Evolutionary conservation across 257 asterid species (phyloP).

Genomic region (Paulownia fortunei): DNA sequence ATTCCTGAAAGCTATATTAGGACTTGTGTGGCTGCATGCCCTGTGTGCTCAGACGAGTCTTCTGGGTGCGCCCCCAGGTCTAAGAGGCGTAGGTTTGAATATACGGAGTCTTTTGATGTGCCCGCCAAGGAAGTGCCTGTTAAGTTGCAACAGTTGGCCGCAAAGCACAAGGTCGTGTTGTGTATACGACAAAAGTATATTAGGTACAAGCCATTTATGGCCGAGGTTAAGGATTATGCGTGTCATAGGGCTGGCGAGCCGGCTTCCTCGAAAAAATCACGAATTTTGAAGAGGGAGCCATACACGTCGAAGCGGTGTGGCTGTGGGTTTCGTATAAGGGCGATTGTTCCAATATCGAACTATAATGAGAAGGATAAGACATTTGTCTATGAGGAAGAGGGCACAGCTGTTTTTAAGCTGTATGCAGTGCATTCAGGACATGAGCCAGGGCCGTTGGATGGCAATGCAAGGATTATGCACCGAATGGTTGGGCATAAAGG

Average conservation of each 20-base stretch:
- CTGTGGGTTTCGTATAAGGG: conserved; percentile 91
- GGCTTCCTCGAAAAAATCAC: conserved; percentile 76
- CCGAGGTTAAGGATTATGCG: conserved; percentile 98
- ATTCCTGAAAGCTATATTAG: conserved; percentile 95
- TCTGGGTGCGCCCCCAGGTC: conserved; percentile 86
- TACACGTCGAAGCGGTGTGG: conserved; percentile 93
- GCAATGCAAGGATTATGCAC: conserved; percentile 96
- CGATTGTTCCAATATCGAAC: conserved; percentile 91
- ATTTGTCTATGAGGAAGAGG: conserved; percentile 95
- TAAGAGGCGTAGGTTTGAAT: conserved; percentile 92
- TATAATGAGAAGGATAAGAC: conserved; percentile 93
- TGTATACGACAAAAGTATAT: conserved; percentile 93
- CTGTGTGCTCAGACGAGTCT: conserved; percentile 79
- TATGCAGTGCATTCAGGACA: conserved; percentile 97
- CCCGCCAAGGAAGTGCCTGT: conserved; percentile 93
- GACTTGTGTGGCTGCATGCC: conserved; percentile 78
- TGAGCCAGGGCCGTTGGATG: conserved; percentile 96
- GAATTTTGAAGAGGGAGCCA: conserved; percentile 82
- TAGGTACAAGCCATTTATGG: conserved; percentile 97
- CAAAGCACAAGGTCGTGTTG: conserved; percentile 88
- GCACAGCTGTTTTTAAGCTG: conserved; percentile 92
- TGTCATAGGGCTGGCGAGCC: conserved; percentile 98
- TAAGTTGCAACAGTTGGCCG: conserved; percentile 87
- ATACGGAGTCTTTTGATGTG: conserved; percentile 87
- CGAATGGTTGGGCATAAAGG: conserved; percentile 91